These are phyloP conservation scores for Phytophthora niederhauseri DNA, from an alignment of 352 stramenopile genomes.

Conservation along the genomic window DNA sequence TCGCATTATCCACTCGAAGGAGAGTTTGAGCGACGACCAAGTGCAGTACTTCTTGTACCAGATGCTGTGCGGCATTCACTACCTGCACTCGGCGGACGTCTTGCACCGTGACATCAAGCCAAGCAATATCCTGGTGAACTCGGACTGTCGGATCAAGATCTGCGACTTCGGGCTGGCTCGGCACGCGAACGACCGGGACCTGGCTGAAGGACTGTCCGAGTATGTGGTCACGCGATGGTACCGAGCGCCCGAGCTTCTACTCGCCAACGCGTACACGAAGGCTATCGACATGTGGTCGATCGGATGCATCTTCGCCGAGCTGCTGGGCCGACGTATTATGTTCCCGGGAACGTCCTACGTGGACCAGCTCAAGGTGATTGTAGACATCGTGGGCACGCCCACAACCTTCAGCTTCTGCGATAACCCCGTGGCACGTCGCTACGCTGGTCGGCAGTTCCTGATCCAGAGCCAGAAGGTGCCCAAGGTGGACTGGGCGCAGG, in stretches of 20 bases:
- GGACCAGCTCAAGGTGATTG: slow-evolving; percentile 88
- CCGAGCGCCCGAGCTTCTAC: slow-evolving; percentile 81
- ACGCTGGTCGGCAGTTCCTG: slow-evolving; percentile 82
- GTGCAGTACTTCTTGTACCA: slow-evolving; percentile 98
- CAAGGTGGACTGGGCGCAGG: slow-evolving; percentile 76
- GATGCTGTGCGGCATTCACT: slow-evolving; percentile 94
- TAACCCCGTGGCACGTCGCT: slow-evolving; percentile 84
- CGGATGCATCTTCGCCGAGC: slow-evolving; percentile 99
- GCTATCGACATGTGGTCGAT: slow-evolving; percentile 97
- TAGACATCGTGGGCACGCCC: slow-evolving; percentile 85
- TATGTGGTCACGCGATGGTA: slow-evolving; percentile 97
- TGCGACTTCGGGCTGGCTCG: slow-evolving; percentile 91
- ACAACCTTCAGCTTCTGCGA: slow-evolving; percentile 88
- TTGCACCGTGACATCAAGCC: slow-evolving; percentile 98
- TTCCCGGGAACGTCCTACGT: slow-evolving; percentile 89
- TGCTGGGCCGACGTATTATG: slow-evolving; percentile 91
- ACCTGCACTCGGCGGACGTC: slow-evolving; percentile 96
- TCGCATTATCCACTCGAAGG: slow-evolving; percentile 87
- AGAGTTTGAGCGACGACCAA: slow-evolving; percentile 94
- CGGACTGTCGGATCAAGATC: slow-evolving; percentile 88
- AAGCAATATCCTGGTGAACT: slow-evolving; percentile 97
- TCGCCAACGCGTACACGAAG: slow-evolving; percentile 86
- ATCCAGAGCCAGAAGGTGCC: slow-evolving; percentile 71
- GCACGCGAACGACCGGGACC: slow-evolving; percentile 77
- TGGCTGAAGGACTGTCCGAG: slow-evolving; percentile 88